These are phyloP conservation scores for Telopea speciosissima DNA, from an alignment of 177 flowering plant genomes.

Conservation along the genomic window DNA sequence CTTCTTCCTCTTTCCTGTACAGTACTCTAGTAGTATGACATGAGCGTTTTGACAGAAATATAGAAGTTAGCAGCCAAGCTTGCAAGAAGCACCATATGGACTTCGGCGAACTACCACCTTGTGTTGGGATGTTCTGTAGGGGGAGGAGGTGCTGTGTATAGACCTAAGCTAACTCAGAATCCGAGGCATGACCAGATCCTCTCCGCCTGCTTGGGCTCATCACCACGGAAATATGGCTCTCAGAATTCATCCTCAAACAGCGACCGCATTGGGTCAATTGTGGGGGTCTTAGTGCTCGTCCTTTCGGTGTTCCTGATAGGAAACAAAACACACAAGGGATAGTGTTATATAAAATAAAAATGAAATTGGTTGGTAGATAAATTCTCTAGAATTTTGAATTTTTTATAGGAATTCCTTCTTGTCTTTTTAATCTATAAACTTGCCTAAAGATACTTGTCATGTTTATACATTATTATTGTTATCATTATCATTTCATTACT, in stretches of 20 bases:
- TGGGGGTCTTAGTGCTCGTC: conserved; percentile 24
- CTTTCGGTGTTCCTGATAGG: conserved; percentile 27
- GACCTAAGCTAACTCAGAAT: conserved; percentile 9
- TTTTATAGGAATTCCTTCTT: no score
- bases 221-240: conserved; percentile 20
- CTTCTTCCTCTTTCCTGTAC: neutral
- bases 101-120: no score
- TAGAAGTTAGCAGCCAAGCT: neutral
- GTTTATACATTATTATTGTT: no score
- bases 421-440: no score
- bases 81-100: neutral
- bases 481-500: no score
- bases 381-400: neutral
- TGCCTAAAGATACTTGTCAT: no score
- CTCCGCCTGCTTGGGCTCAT: conserved; percentile 25
- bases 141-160: no score
- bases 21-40: neutral
- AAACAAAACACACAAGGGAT: neutral
- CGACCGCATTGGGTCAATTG: conserved; percentile 24
- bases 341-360: neutral
- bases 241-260: conserved; percentile 31
- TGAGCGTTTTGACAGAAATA: neutral
- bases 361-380: neutral
- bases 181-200: conserved; percentile 29
- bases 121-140: no score